phyloP scores from a whole-genome alignment of 805 yeast genomes.

The Yamadazyma endophytica region DNA sequence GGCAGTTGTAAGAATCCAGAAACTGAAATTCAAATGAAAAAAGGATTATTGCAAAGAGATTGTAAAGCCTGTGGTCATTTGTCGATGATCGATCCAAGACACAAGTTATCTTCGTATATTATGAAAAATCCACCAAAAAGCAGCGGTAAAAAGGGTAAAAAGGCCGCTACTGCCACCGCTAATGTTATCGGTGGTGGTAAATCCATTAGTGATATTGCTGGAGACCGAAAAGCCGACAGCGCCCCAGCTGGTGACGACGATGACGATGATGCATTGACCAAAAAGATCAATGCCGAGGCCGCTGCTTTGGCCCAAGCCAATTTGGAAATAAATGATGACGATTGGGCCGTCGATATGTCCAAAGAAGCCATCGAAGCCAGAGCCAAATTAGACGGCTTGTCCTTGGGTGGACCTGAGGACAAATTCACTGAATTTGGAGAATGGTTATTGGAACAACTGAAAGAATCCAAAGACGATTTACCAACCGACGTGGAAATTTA shows the following conservation, averaged over 20 bases:
- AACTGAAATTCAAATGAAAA: conserved; percentile 81
- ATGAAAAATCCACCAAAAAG: conserved; percentile 81
- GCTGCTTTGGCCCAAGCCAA: conserved; percentile 48
- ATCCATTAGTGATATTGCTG: conserved; percentile 73
- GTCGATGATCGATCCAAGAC: conserved; percentile 78
- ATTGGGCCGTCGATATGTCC: conserved; percentile 96
- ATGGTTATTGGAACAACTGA: conserved; percentile 63
- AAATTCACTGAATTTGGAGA: conserved; percentile 79
- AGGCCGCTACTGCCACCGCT: conserved; percentile 85
- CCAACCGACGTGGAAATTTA: conserved; percentile 88
- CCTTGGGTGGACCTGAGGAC: conserved; percentile 41
- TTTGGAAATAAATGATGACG: conserved; percentile 77
- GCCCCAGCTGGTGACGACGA: conserved; percentile 45
- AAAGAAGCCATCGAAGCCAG: conserved; percentile 94
- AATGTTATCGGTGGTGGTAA: conserved; percentile 86
- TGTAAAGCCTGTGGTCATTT: conserved; percentile 98
- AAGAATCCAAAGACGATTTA: conserved; percentile 53
- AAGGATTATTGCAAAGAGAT: conserved; percentile 76
- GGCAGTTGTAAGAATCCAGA: conserved; percentile 96
- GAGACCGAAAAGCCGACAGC: conserved; percentile 26
- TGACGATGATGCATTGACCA: conserved; percentile 71
- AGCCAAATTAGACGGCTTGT: conserved; percentile 72
- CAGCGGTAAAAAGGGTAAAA: conserved; percentile 60
- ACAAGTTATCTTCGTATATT: conserved; percentile 81
- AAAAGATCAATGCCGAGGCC: conserved; percentile 81